Percentiles rank a stretch among this genome's conserved stretches.
Conservation (phyloP, 768 basidiomycete genomes). For the Xerocomellus chrysenteron region DNA sequence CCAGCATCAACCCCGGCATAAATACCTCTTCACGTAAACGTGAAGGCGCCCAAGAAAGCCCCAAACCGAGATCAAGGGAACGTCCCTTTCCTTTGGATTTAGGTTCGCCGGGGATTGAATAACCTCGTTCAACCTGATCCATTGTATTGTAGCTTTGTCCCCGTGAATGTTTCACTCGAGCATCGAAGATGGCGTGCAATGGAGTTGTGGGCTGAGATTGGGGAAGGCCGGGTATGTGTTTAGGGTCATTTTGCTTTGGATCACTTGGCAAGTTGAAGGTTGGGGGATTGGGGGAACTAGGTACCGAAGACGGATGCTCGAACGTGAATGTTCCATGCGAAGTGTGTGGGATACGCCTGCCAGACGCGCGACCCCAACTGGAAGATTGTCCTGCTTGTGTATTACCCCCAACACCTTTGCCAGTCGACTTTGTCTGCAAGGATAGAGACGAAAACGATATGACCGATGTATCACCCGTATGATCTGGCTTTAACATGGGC, state of each 20-base stretch:
- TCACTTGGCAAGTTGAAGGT: conserved; percentile 18
- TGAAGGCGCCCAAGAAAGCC: conserved; percentile 70
- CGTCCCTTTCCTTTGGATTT: conserved; percentile 54
- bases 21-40: conserved; percentile 67
- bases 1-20: conserved; percentile 39
- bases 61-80: conserved; percentile 68
- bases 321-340: conserved; percentile 67
- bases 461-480: conserved; percentile 36
- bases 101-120: conserved; percentile 15
- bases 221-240: conserved; percentile 5
- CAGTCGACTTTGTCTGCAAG: conserved; percentile 42
- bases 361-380: conserved; percentile 57
- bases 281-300: conserved; percentile 33
- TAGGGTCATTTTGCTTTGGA: conserved; percentile 7
- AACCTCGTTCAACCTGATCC: conserved; percentile 18
- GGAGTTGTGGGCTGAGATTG: conserved; percentile 16
- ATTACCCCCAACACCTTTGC: conserved; percentile 20
- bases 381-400: conserved; percentile 43
- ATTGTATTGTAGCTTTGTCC: conserved; percentile 26
- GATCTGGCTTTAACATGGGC: conserved; percentile 33
- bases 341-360: conserved; percentile 37
- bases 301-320: conserved; percentile 62
- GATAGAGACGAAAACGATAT: conserved; percentile 33
- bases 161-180: conserved; percentile 27
- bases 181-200: conserved; percentile 33